Base-by-base conservation (phyloP, 208 protist species). In the Crithidia bombi region DNA sequence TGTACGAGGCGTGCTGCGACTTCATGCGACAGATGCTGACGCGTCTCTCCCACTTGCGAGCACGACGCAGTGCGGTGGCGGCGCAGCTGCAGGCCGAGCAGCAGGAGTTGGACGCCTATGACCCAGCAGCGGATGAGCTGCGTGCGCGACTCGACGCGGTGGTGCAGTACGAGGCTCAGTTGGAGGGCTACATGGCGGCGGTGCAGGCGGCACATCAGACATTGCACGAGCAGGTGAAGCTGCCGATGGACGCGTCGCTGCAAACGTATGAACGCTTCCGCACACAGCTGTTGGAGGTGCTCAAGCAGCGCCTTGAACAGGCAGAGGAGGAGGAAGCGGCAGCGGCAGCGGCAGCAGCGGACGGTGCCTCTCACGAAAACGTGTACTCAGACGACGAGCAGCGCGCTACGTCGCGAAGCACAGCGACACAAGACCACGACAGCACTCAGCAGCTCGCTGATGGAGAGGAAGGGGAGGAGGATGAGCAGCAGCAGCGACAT, bases 101-200 rank as follows among this genome's bases (percentile, higher is more conserved):
- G 23, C 28, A 46, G 7, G 46, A 19, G 2, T 67, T 89, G 39
- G 84, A 89, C 49, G 57, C 52, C 21, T 89, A 89, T 51, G 84
- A 89, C 35, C 84, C 84, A 0, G 68, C 77, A 5, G 65, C 62
- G 4, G 78, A 79, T 28, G 74, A 78, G n/a, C 58, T 79, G 14
- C 30, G 35, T 12, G 33, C 7, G 6, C 69, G 80, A 39, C 67
- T 65, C 0, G 44, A 49, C 33, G 70, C 76, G 28, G 75, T 85
- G 30, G 56, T 61, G 17, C 47, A 44, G 4, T 79, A 89, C 43
- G 35, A 81, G 39, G 69, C 58, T 2, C 70, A 72, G 41, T 58
- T 89, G 32, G 70, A 75, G 25, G 50, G 49, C 17, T 78, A 75
- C 69, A 36, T 73, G 50, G 50, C 32, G 35, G 51, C 54, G 25